Evolutionary conservation across 768 basidiomycete genomes (phyloP).

Genomic region (Dentipellis fragilis): DNA sequence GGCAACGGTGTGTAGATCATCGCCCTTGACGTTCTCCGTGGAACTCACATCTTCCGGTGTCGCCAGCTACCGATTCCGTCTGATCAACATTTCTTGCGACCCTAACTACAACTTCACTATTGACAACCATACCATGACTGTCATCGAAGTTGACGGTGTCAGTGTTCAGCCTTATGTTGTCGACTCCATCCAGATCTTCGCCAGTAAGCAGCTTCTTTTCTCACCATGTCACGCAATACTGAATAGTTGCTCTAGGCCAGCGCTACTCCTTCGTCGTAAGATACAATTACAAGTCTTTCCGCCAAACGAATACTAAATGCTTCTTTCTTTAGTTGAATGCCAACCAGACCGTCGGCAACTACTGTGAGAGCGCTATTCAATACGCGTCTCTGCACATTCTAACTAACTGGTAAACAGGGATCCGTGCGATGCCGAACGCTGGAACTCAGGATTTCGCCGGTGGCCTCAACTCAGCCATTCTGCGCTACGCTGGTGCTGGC

Average conservation of each 20-base stretch:
- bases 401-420: background rate
- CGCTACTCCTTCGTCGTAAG: constrained; percentile 3
- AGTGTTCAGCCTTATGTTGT: constrained; percentile 19
- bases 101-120: constrained; percentile 24
- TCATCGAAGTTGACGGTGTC: constrained; percentile 37
- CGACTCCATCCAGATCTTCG: constrained; percentile 32
- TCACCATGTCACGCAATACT: background rate
- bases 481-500: constrained; percentile 29
- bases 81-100: constrained; percentile 23
- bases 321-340: constrained; percentile 18
- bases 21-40: background rate
- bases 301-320: background rate
- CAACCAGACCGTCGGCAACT: constrained; percentile 28
- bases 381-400: background rate
- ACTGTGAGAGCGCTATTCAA: constrained; percentile 19
- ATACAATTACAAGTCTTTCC: background rate
- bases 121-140: constrained; percentile 25
- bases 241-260: background rate
- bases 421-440: background rate
- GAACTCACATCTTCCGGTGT: background rate
- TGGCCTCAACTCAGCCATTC: constrained; percentile 25
- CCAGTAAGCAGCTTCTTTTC: background rate
- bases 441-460: background rate
- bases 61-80: constrained; percentile 22
- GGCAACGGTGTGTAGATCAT: constrained; percentile 23